Evolutionary conservation across 345 rosid species (phyloP), one percentile per base, ranked within the genome.

Genomic region (Dipteronia dyeriana): DNA sequence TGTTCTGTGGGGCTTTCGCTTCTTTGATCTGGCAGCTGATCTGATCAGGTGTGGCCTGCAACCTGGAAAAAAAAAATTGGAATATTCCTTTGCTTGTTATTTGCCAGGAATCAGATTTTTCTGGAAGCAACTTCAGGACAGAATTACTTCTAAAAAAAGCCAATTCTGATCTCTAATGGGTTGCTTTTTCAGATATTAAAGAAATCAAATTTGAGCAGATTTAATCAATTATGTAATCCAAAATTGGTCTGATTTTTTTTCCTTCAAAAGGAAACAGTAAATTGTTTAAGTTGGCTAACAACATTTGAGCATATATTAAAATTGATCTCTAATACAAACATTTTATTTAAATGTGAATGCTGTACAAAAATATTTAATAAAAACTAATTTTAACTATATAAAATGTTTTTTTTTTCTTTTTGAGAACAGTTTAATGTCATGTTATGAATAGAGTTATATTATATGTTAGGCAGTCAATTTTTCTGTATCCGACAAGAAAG

Each of bases 101-200:
- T 53, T 64, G 51, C 75, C 59, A 60, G 71, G 79, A 78, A 75
- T 85, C 84, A 59, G 77, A 82, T 78, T 76, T 76, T 80, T 67
- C 57, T 56, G 51, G 57, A 73, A 78, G 70, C 75, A 68, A 71
- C 22, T 29, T 72, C 57, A 25, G 14, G 54, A 69, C 29, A 45
- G 81, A 74, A 53, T 49, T 70, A 20, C 43, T 70, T 51, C 17
- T 9, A 34, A 53, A 70, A 70, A 47, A 69, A 2, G 25, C 9
- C 5, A 16, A 8, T 70, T 51, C 7, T 29, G 38, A 51, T 49
- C 2, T 47, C 38, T 68, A 47, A 47, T 10, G 20, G 20, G 60
- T 16, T 68, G 19, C 72, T 5, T 45, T 10, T 22, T 26, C 20
- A 39, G 38, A 43, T 43, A 41, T 43, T 8, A 34, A 34, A 34